Evolutionary conservation across 2,329 filamentous ascomycete species (phyloP).

Genomic region (Fusarium neocosmosporiellum): DNA sequence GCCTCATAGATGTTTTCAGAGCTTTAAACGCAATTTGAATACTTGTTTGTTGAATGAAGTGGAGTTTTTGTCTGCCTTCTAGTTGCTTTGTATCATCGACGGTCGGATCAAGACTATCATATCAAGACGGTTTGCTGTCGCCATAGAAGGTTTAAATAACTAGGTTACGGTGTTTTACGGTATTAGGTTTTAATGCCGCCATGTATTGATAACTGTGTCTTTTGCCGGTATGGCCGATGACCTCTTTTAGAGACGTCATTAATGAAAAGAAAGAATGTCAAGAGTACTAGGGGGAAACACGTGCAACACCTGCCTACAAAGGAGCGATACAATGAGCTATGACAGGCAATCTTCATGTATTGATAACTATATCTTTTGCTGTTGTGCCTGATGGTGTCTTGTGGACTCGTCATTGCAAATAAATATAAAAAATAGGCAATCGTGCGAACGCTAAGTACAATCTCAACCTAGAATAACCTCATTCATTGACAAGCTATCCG

Average conservation of each 20-base stretch:
- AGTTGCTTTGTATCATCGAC: neutral
- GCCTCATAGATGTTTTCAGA: neutral
- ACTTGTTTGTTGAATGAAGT: neutral
- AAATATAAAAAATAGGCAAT: no score
- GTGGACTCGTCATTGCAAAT: no score
- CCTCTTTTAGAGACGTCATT: neutral
- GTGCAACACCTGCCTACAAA: neutral
- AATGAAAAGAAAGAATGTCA: neutral
- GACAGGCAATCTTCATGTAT: neutral
- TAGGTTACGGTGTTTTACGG: neutral
- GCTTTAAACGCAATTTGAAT: neutral
- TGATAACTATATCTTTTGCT: no score
- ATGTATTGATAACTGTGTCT: neutral
- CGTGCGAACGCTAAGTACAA: neutral
- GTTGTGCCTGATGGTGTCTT: no score
- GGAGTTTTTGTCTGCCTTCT: neutral
- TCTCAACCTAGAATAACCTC: neutral
- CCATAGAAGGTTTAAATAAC: neutral
- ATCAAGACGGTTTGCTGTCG: neutral
- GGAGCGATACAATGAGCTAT: neutral
- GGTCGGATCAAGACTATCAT: neutral
- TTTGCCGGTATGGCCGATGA: no score
- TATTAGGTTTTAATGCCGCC: neutral
- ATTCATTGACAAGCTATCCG: neutral
- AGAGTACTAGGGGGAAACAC: neutral